Evolutionary conservation across 2,329 filamentous ascomycete species (phyloP).

Genomic region (Cytospora schulzeri): DNA sequence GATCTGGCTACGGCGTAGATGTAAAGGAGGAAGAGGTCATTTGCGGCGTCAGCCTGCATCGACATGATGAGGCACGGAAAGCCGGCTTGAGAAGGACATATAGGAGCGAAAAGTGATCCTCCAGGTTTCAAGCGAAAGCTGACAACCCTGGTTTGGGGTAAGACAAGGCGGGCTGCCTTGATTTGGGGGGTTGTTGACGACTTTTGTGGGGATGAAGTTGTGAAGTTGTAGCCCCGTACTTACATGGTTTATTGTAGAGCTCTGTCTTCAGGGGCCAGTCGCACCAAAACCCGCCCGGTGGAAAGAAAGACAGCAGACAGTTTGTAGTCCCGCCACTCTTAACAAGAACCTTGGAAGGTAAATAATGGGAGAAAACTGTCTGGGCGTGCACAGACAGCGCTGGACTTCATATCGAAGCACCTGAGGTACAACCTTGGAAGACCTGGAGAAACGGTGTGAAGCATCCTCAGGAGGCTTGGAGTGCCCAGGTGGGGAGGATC

Average conservation of each 20-base stretch:
- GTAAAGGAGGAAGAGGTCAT: neutral
- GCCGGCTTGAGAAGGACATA: neutral
- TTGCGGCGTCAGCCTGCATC: conserved; percentile 3
- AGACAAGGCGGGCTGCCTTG: conserved; percentile 17
- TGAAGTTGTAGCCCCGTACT: neutral
- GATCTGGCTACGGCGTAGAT: neutral
- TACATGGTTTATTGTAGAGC: neutral
- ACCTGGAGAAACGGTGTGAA: conserved; percentile 5
- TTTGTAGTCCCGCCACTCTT: too few species aligned
- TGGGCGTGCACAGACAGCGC: too few species aligned
- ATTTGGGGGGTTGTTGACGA: neutral
- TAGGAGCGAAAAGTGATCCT: neutral
- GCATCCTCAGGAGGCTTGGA: neutral
- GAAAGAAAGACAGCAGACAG: too few species aligned
- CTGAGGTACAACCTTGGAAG: neutral
- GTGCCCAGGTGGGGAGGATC: neutral
- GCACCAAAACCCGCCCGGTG: neutral
- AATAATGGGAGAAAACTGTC: too few species aligned
- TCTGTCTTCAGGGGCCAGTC: neutral
- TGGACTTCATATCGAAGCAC: neutral
- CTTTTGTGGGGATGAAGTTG: neutral
- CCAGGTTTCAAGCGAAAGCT: neutral
- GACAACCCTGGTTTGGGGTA: neutral
- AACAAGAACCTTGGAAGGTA: too few species aligned
- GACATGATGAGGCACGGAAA: conserved; percentile 8